These are phyloP conservation scores for Suillus subaureus DNA, from an alignment of 768 basidiomycete genomes.

Conservation along the genomic window DNA sequence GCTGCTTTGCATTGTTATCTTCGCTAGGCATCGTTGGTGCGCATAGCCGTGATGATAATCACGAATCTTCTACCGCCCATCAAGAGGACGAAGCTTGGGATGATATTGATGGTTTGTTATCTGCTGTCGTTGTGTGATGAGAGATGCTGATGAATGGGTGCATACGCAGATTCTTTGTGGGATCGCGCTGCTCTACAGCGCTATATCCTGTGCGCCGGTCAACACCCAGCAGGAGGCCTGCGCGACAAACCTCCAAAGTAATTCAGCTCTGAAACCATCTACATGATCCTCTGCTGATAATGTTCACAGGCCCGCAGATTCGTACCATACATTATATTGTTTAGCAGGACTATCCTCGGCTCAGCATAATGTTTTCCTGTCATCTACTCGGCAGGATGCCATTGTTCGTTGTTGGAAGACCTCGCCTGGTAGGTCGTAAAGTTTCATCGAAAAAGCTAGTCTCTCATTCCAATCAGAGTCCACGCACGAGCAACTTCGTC, in stretches of 20 bases:
- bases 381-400: constrained; percentile 36
- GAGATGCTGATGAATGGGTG: constrained; percentile 28
- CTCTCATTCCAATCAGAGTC: constrained; percentile 22
- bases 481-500: constrained; percentile 33
- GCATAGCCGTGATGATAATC: constrained; percentile 31
- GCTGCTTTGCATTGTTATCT: constrained; percentile 78
- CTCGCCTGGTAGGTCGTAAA: constrained; percentile 18
- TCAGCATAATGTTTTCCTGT: constrained; percentile 73
- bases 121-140: not conserved
- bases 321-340: constrained; percentile 95
- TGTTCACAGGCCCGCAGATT: constrained; percentile 70
- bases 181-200: constrained; percentile 79
- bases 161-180: constrained; percentile 45
- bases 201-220: constrained; percentile 85
- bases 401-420: constrained; percentile 43
- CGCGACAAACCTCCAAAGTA: constrained; percentile 97
- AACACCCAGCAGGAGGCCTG: constrained; percentile 83
- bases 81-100: constrained; percentile 56
- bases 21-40: constrained; percentile 47
- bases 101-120: constrained; percentile 62
- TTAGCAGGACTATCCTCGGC: constrained; percentile 87
- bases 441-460: not conserved
- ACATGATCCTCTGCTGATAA: constrained; percentile 5
- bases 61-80: constrained; percentile 1
- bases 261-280: constrained; percentile 17